Evolutionary conservation across 805 yeast genomes (phyloP), one percentile per base, ranked within the genome.

Genomic region (Ogataea haglerorum): DNA sequence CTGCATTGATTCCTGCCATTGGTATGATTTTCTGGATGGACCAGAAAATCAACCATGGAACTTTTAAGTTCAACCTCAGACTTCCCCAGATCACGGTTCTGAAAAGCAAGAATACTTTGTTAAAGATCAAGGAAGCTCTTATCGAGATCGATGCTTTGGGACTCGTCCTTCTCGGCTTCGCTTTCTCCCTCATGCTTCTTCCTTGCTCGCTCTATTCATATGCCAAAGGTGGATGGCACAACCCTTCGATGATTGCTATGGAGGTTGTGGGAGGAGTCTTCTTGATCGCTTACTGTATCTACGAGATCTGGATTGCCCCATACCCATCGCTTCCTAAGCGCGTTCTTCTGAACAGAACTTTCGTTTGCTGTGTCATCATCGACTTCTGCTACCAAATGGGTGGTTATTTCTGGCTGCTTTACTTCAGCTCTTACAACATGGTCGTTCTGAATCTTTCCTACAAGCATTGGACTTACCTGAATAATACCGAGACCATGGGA

Each of bases 221-320:
- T 31, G 71, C 70, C 14, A 26, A 43, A 5, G 53, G 54, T 28
- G 61, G 58, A 10, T 67, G 68, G 66, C 51, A 40, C 15, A 67
- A 64, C 43, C 67, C 70, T 27, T 63, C 68, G 40, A 51, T 69
- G 49, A 68, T 69, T 42, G 73, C 72, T 26, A 67, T 67, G 72
- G 47, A 64, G 12, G 57, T 61, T 30, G 62, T 64, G 43, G 72
- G 73, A 38, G 66, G 63, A 33, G 40, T 67, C 2, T 40, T 67
- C 5, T 42, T 69, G 23, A 50, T 67, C 21, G 26, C 42, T 5
- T 64, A 55, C 39, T 47, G 49, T 5, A 28, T 64, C 17, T 63
- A 56, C 39, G 72, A 68, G 51, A 43, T 54, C 17, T 54, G 41
- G 39, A 43, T 51, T 21, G 63, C 69, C 14, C 65, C 68, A 28